Evolutionary conservation across 768 basidiomycete genomes (phyloP).

Genomic region (Trametes maxima): DNA sequence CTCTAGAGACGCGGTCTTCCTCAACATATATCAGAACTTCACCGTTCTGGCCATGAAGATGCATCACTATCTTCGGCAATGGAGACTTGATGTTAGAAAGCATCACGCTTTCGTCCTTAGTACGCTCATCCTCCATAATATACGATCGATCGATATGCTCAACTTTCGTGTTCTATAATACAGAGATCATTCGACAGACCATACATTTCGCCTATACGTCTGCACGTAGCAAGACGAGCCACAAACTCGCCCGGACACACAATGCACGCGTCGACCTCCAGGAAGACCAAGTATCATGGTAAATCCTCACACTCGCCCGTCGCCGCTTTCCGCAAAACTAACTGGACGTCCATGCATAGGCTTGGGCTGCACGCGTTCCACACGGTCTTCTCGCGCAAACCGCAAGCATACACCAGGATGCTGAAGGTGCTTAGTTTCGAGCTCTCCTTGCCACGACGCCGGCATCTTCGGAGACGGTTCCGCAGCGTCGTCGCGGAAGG

Average conservation of each 20-base stretch:
- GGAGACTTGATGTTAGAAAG: conserved; percentile 49
- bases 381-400: conserved; percentile 57
- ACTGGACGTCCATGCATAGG: conserved; percentile 46
- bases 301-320: conserved; percentile 21
- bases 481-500: conserved; percentile 51
- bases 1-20: conserved; percentile 56
- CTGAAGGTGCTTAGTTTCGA: conserved; percentile 54
- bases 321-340: not conserved
- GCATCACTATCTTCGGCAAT: conserved; percentile 74
- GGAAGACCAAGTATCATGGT: conserved; percentile 65
- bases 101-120: conserved; percentile 57
- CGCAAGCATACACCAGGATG: conserved; percentile 49
- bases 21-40: conserved; percentile 89
- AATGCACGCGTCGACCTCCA: conserved; percentile 47
- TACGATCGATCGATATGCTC: not conserved
- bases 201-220: conserved; percentile 58
- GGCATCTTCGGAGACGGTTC: conserved; percentile 48
- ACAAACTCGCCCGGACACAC: conserved; percentile 41
- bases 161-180: not conserved
- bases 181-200: conserved; percentile 65
- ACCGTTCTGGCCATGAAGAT: conserved; percentile 84
- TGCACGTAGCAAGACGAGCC: conserved; percentile 48
- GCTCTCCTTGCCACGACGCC: conserved; percentile 49
- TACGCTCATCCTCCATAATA: conserved; percentile 34
- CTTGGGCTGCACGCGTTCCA: conserved; percentile 82